Evolutionary conservation across 768 basidiomycete genomes (phyloP).

Genomic region (Lentinus tigrinus): DNA sequence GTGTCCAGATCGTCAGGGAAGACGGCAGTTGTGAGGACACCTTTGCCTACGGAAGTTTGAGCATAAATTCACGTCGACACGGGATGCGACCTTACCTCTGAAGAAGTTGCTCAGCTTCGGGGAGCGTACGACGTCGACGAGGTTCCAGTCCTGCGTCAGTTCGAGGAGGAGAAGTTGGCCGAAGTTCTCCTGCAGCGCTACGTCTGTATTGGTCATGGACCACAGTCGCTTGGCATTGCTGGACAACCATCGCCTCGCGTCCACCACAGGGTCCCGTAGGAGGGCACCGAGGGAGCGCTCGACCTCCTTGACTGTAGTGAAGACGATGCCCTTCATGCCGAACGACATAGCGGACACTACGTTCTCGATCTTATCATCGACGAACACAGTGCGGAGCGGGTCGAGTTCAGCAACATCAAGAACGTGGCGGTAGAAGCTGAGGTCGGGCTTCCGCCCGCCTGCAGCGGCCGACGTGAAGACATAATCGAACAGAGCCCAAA

Average conservation of each 20-base stretch:
- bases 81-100: constrained; percentile 30
- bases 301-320: constrained; percentile 29
- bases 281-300: constrained; percentile 44
- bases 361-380: constrained; percentile 59
- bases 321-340: constrained; percentile 53
- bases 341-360: constrained; percentile 54
- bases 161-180: constrained; percentile 58
- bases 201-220: constrained; percentile 44
- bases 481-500: constrained; percentile 41
- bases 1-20: constrained; percentile 59
- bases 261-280: constrained; percentile 41
- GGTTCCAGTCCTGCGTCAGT: constrained; percentile 39
- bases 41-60: constrained; percentile 25
- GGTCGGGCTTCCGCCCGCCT: constrained; percentile 54
- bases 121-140: constrained; percentile 40
- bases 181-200: constrained; percentile 49
- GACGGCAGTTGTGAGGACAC: constrained; percentile 42
- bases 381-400: constrained; percentile 46
- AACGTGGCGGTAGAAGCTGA: constrained; percentile 51
- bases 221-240: constrained; percentile 37
- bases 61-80: background rate
- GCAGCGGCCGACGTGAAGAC: constrained; percentile 50
- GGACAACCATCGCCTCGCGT: constrained; percentile 41
- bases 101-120: constrained; percentile 54
- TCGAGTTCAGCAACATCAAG: constrained; percentile 41